phyloP scores from a whole-genome alignment of 139 green algal species.

The Chlorella sp. region DNA sequence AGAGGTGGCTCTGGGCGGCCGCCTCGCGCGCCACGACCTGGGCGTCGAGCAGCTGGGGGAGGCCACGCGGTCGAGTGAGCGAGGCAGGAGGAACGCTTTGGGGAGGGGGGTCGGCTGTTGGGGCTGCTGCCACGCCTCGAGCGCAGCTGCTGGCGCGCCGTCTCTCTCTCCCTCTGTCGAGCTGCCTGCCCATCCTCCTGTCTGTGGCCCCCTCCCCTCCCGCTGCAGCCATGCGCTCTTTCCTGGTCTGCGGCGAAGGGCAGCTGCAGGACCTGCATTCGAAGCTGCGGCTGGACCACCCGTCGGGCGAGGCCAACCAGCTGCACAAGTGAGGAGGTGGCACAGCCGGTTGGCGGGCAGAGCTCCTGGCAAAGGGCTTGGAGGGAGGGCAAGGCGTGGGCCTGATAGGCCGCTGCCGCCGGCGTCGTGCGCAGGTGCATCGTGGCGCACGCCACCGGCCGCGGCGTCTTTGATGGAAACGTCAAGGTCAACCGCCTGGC shows the following conservation, averaged over 20 bases:
- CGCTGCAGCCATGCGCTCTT: constrained; percentile 76
- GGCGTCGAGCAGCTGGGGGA: constrained; percentile 71
- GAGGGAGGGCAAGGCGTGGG: no score
- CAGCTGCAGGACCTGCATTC: constrained; percentile 98
- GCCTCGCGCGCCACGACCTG: constrained; percentile 86
- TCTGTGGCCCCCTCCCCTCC: not conserved
- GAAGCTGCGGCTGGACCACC: constrained; percentile 79
- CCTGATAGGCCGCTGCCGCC: no score
- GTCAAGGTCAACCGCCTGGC: constrained; percentile 87
- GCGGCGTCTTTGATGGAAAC: constrained; percentile 98
- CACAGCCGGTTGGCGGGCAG: no score
- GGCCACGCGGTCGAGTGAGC: no score
- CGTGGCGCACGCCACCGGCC: constrained; percentile 65
- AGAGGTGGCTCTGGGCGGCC: constrained; percentile 76
- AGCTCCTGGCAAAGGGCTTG: no score
- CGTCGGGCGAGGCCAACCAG: constrained; percentile 78
- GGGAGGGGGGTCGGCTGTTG: not conserved
- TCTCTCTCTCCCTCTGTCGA: not conserved
- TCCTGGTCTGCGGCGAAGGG: constrained; percentile 79
- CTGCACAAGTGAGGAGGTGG: constrained; percentile 94
- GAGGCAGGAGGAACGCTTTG: constrained; percentile 10
- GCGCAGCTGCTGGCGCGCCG: not conserved
- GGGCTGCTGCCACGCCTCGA: no score
- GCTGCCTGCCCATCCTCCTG: not conserved
- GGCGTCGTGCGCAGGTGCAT: constrained; percentile 93